A percentile compares a stretch with the other conserved stretches of the same genome.
These are phyloP conservation scores for Albatrellus ellisii DNA, from an alignment of 768 basidiomycete species.

Conservation along the genomic window DNA sequence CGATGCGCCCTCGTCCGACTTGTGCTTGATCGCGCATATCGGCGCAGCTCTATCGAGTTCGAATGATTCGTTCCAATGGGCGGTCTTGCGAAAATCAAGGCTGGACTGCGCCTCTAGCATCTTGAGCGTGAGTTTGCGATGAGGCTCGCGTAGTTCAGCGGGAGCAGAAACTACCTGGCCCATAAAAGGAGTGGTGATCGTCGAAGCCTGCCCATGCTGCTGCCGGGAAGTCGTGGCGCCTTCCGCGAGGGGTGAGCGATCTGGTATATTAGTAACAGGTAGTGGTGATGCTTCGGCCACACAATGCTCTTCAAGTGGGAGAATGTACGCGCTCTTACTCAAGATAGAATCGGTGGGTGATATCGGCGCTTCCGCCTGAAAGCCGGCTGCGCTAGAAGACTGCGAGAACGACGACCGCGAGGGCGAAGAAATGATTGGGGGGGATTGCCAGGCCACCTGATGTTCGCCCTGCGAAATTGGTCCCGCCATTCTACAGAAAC, in stretches of 20 bases:
- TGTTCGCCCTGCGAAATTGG: conserved; percentile 40
- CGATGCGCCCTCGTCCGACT: background rate
- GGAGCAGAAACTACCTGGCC: conserved; percentile 36
- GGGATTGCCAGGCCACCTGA: conserved; percentile 47
- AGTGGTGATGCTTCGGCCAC: conserved; percentile 32
- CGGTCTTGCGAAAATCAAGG: conserved; percentile 17
- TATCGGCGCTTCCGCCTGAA: background rate
- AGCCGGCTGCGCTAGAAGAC: background rate
- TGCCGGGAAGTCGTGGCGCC: too few species aligned
- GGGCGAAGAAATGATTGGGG: background rate
- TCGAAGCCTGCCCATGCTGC: too few species aligned
- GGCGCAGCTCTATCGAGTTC: conserved; percentile 30
- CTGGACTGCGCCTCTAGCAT: conserved; percentile 20
- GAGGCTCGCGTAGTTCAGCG: conserved; percentile 30
- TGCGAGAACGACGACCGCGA: background rate
- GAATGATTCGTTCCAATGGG: conserved; percentile 17
- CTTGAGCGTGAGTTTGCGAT: conserved; percentile 20
- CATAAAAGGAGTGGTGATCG: too few species aligned
- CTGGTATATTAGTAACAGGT: conserved; percentile 9
- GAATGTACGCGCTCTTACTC: background rate
- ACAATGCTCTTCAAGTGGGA: conserved; percentile 26
- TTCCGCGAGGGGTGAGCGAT: background rate
- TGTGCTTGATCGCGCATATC: conserved; percentile 20
- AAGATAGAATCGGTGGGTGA: conserved; percentile 5
- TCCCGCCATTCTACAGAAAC: conserved; percentile 48